These are phyloP conservation scores for Syzygium jambos DNA, from an alignment of 345 rosid genomes.

Conservation along the genomic window DNA sequence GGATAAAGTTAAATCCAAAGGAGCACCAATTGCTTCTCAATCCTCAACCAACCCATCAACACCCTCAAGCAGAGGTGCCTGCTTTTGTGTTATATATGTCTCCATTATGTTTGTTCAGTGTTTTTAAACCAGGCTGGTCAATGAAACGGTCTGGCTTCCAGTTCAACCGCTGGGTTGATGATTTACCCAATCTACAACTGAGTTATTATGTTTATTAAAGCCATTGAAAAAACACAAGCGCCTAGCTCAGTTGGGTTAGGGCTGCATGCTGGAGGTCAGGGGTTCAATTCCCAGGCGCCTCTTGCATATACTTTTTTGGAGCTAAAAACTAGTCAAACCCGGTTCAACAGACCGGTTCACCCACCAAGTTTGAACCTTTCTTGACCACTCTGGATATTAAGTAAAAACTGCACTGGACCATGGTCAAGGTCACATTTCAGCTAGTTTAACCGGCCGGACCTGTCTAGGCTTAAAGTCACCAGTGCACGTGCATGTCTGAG, in stretches of 20 bases:
- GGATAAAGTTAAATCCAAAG: not conserved
- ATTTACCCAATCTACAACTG: not conserved
- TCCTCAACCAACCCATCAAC: not conserved
- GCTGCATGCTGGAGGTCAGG: not conserved
- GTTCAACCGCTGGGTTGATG: not conserved
- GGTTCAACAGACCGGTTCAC: not conserved
- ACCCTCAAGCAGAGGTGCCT: not conserved
- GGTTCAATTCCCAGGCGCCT: not conserved
- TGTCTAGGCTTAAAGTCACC: not conserved
- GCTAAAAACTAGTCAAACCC: not conserved
- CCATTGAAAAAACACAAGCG: not conserved
- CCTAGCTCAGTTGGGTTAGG: not conserved
- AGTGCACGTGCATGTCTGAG: not conserved
- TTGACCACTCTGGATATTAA: not conserved
- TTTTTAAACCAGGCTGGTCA: not conserved
- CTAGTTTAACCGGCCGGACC: not conserved
- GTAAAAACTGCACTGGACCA: not conserved
- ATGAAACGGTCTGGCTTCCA: not conserved
- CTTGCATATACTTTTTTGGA: not conserved
- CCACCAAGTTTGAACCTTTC: not conserved
- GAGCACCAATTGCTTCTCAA: not conserved
- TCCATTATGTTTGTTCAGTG: not conserved
- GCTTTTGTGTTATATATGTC: not conserved
- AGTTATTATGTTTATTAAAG: not conserved
- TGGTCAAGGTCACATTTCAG: not conserved